Percentiles rank a stretch among this genome's conserved stretches.
Conservation (phyloP, 2,329 filamentous ascomycete genomes). For the Colletotrichum filicis region DNA sequence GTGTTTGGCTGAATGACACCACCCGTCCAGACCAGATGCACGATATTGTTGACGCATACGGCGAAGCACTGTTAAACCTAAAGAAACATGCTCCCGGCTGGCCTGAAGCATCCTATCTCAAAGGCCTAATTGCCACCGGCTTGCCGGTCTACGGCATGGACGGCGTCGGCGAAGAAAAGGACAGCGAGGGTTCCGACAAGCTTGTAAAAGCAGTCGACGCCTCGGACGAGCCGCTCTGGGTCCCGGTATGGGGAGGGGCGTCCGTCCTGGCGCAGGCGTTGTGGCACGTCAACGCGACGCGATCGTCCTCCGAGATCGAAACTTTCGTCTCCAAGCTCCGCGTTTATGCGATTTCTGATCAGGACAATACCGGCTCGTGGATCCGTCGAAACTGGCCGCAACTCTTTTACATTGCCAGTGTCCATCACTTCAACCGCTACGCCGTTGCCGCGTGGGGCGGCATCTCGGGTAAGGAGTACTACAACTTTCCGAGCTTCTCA, state of each 20-base stretch:
- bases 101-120: slow-evolving; percentile 5
- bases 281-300: slow-evolving; percentile 48
- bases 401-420: slow-evolving; percentile 59
- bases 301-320: slow-evolving; percentile 42
- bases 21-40: slow-evolving; percentile 47
- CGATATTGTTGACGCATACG: slow-evolving; percentile 49
- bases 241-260: slow-evolving; percentile 61
- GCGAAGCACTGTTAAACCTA: slow-evolving; percentile 50
- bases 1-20: slow-evolving; percentile 47
- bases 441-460: slow-evolving; percentile 60
- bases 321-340: slow-evolving; percentile 51
- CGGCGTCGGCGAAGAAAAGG: slow-evolving; percentile 37
- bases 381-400: slow-evolving; percentile 61
- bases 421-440: slow-evolving; percentile 63
- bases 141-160: slow-evolving; percentile 15
- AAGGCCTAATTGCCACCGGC: slow-evolving; percentile 1
- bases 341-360: slow-evolving; percentile 63
- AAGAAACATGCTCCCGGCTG: not conserved
- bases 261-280: slow-evolving; percentile 60
- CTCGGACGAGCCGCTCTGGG: slow-evolving; percentile 55
- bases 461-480: slow-evolving; percentile 59
- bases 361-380: slow-evolving; percentile 62
- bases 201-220: slow-evolving; percentile 49
- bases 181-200: slow-evolving; percentile 47
- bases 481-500: slow-evolving; percentile 58